A percentile compares a stretch with the other conserved stretches of the same genome.
Conservation (phyloP, 2,329 filamentous ascomycete genomes). For the Trichoderma sp. region DNA sequence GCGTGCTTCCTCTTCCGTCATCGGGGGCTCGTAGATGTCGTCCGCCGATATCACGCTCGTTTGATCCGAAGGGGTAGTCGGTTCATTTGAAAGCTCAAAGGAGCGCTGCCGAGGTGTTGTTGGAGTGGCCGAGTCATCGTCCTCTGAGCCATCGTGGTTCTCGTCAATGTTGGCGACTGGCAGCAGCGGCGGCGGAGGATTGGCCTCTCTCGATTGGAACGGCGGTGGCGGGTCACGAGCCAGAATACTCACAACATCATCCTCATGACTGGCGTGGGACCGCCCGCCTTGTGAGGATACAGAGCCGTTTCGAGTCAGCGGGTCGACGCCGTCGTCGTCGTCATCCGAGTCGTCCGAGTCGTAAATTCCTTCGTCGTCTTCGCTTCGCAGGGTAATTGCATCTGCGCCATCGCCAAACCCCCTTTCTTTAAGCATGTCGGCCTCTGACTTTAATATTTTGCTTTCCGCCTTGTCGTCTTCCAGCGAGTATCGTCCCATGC, state of each 20-base stretch:
- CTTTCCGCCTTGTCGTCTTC: slow-evolving; percentile 36
- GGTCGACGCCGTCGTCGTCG: slow-evolving; percentile 27
- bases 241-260: slow-evolving; percentile 14
- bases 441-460: slow-evolving; percentile 39
- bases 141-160: slow-evolving; percentile 8
- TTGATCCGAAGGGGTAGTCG: slow-evolving; percentile 26
- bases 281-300: neutral
- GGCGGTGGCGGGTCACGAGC: slow-evolving; percentile 23
- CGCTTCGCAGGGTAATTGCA: slow-evolving; percentile 36
- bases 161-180: neutral
- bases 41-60: slow-evolving; percentile 25
- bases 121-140: slow-evolving; percentile 19
- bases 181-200: slow-evolving; percentile 22
- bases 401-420: slow-evolving; percentile 34
- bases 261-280: neutral
- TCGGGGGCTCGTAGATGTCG: slow-evolving; percentile 36
- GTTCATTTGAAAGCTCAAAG: slow-evolving; percentile 27
- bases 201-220: slow-evolving; percentile 15
- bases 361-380: slow-evolving; percentile 33
- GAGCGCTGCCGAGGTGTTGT: slow-evolving; percentile 23
- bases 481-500: slow-evolving; percentile 29
- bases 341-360: slow-evolving; percentile 33
- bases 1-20: slow-evolving; percentile 45
- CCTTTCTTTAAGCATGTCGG: slow-evolving; percentile 36
- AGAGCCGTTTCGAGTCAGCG: slow-evolving; percentile 8